Conservation (phyloP, 2,329 filamentous ascomycete species). For the Phyllosticta citriasiana region DNA sequence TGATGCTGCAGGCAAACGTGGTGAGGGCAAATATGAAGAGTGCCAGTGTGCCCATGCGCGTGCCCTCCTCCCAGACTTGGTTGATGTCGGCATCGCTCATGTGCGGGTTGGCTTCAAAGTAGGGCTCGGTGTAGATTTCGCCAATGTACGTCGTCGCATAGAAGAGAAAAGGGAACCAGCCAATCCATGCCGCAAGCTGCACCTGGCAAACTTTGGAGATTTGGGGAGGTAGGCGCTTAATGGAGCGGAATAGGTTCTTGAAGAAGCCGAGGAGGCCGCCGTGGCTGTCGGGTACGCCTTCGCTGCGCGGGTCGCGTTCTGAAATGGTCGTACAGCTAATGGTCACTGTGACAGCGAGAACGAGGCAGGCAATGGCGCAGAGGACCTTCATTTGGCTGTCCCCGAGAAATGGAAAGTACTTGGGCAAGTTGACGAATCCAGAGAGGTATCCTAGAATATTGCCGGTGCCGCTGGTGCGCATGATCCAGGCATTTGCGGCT, state of each 20-base stretch:
- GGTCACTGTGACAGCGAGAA: constrained; percentile 57
- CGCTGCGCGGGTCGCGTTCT: constrained; percentile 71
- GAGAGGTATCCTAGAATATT: constrained; percentile 87
- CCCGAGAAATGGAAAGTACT: constrained; percentile 67
- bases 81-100: constrained; percentile 70
- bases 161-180: constrained; percentile 91
- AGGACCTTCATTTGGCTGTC: constrained; percentile 88
- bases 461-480: constrained; percentile 72
- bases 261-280: constrained; percentile 71
- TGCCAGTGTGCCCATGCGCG: constrained; percentile 79
- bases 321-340: constrained; percentile 60
- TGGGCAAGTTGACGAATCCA: constrained; percentile 71
- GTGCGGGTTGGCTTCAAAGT: constrained; percentile 64
- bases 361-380: constrained; percentile 71
- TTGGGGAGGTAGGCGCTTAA: constrained; percentile 69
- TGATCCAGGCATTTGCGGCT: constrained; percentile 87
- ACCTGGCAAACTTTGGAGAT: constrained; percentile 64
- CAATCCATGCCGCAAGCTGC: constrained; percentile 71
- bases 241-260: constrained; percentile 62
- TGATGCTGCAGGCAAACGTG: constrained; percentile 69
- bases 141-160: constrained; percentile 92
- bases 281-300: constrained; percentile 51
- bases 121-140: constrained; percentile 83
- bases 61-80: constrained; percentile 70
- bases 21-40: constrained; percentile 81